A percentile compares a stretch with the other conserved stretches of the same genome.
Evolutionary conservation across 352 stramenopile genomes (phyloP).

Genomic region (Globisporangium sylvaticum): DNA sequence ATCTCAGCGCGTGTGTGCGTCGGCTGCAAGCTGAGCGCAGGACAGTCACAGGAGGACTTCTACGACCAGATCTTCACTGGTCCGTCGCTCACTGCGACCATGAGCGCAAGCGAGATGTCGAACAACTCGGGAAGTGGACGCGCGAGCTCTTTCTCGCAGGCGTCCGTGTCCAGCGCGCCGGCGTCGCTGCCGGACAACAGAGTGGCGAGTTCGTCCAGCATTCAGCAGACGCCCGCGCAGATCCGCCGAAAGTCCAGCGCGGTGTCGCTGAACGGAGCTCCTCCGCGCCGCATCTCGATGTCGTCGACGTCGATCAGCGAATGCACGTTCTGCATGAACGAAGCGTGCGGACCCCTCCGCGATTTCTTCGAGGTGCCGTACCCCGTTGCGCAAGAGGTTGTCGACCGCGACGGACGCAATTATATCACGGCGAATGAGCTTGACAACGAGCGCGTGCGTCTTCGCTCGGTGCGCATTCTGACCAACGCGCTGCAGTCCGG

Average conservation of each 20-base stretch:
- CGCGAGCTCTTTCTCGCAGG: constrained; percentile 46
- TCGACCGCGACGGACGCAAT: constrained; percentile 31
- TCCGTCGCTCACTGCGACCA: constrained; percentile 22
- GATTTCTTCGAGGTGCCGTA: constrained; percentile 74
- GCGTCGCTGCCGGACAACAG: constrained; percentile 30
- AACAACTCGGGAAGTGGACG: constrained; percentile 28
- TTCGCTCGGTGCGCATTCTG: constrained; percentile 56
- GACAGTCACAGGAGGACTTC: constrained; percentile 66
- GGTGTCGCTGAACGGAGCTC: constrained; percentile 26
- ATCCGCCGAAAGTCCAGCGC: constrained; percentile 61
- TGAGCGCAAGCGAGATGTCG: constrained; percentile 17
- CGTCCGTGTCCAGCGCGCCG: constrained; percentile 29
- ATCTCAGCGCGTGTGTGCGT: constrained; percentile 76
- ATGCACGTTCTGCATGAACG: constrained; percentile 65
- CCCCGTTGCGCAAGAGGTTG: constrained; percentile 55
- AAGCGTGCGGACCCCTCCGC: constrained; percentile 55
- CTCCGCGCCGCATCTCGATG: constrained; percentile 18
- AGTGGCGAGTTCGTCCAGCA: constrained; percentile 26
- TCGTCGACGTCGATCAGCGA: constrained; percentile 20
- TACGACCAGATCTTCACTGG: constrained; percentile 78
- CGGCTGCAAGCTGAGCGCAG: constrained; percentile 75
- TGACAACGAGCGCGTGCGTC: constrained; percentile 64
- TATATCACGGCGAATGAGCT: constrained; percentile 64
- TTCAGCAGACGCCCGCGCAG: constrained; percentile 16
- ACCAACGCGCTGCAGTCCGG: constrained; percentile 37